Evolutionary conservation across 2,329 filamentous ascomycete genomes (phyloP).

Genomic region (Colletotrichum australisinense): DNA sequence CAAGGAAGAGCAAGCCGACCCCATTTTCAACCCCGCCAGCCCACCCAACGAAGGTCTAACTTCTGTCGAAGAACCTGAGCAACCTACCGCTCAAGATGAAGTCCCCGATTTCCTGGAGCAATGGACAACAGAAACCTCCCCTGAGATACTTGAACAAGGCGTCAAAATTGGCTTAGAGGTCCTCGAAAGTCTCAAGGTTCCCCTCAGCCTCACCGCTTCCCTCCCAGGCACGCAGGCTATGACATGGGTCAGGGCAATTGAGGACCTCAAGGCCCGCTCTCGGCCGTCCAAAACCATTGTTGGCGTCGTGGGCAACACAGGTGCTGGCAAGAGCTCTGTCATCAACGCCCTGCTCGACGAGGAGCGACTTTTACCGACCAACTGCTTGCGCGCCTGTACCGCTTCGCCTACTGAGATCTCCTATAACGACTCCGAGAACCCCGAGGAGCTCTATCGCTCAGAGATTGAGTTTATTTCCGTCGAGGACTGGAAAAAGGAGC

Average conservation of each 20-base stretch:
- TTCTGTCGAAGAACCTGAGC: neutral
- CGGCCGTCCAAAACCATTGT: constrained; percentile 53
- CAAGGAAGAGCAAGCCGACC: neutral
- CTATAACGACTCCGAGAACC: constrained; percentile 61
- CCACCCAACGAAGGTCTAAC: too few species aligned
- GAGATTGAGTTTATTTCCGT: constrained; percentile 69
- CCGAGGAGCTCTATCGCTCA: constrained; percentile 56
- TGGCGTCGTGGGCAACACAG: constrained; percentile 72
- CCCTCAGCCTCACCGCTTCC: neutral
- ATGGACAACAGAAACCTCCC: constrained; percentile 13
- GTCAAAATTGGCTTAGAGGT: constrained; percentile 18
- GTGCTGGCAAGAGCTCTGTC: constrained; percentile 71
- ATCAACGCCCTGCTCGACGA: constrained; percentile 74
- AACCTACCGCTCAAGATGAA: neutral
- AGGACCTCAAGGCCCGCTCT: constrained; percentile 41
- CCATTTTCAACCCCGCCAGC: neutral
- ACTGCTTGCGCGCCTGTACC: constrained; percentile 71
- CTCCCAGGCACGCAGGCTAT: constrained; percentile 10
- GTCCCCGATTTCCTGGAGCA: constrained; percentile 5
- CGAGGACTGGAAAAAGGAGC: constrained; percentile 65
- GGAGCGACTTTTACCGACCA: constrained; percentile 58
- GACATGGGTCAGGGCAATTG: constrained; percentile 23
- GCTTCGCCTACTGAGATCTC: constrained; percentile 71
- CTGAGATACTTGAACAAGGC: constrained; percentile 17
- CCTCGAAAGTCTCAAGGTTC: constrained; percentile 15